These are phyloP conservation scores for Pichia pseudocactophila DNA, from an alignment of 805 yeast genomes.

Conservation along the genomic window DNA sequence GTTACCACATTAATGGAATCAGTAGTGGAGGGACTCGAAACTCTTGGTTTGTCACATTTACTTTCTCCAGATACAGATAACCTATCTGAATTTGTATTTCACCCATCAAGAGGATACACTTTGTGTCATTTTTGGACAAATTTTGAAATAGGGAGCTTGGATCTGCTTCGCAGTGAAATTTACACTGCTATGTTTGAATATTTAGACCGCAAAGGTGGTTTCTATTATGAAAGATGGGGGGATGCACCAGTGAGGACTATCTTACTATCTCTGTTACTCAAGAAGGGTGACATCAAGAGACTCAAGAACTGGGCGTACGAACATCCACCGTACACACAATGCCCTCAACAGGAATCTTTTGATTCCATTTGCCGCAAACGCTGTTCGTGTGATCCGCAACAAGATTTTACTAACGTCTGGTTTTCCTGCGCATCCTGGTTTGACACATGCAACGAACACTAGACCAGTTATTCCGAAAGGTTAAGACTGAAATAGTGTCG, in stretches of 20 bases:
- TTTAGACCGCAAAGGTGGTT: constrained; percentile 74
- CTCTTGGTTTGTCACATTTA: constrained; percentile 30
- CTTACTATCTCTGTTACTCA: constrained; percentile 62
- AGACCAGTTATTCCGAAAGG: neutral
- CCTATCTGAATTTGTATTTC: constrained; percentile 54
- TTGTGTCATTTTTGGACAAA: constrained; percentile 86
- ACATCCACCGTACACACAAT: constrained; percentile 72
- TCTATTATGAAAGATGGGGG: constrained; percentile 88
- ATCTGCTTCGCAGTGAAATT: constrained; percentile 61
- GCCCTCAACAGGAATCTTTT: constrained; percentile 49
- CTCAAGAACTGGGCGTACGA: constrained; percentile 73
- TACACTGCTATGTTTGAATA: constrained; percentile 57
- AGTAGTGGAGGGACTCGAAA: constrained; percentile 28
- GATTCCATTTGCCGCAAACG: constrained; percentile 41
- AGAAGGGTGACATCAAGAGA: constrained; percentile 58
- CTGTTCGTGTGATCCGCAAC: constrained; percentile 63
- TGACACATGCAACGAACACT: constrained; percentile 13
- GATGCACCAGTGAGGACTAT: constrained; percentile 78
- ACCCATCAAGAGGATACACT: constrained; percentile 57
- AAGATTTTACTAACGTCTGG: constrained; percentile 58
- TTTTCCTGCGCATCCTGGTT: constrained; percentile 29
- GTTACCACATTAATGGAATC: constrained; percentile 44
- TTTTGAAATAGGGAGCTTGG: constrained; percentile 70
- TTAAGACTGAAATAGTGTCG: neutral
- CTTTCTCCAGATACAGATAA: constrained; percentile 27